Percentiles rank a stretch among this genome's conserved stretches.
Evolutionary conservation across 768 basidiomycete genomes (phyloP).

Genomic region (Ephemerocybe angulata): DNA sequence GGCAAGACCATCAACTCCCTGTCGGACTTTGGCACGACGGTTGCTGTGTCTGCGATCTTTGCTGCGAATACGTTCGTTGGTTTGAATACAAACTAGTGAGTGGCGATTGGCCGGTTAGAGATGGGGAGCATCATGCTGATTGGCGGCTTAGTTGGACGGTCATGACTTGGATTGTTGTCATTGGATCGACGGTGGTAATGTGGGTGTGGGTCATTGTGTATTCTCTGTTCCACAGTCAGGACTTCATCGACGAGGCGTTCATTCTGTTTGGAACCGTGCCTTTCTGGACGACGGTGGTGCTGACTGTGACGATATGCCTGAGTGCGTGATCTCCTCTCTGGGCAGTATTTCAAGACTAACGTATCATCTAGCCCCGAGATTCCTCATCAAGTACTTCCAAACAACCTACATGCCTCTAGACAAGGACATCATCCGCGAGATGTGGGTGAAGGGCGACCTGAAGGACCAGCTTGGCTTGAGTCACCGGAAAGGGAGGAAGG

Average conservation of each 20-base stretch:
- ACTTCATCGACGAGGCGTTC: constrained; percentile 69
- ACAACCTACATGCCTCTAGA: constrained; percentile 77
- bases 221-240: constrained; percentile 69
- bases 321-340: constrained; percentile 39
- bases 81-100: constrained; percentile 85
- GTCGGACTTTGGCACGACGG: constrained; percentile 88
- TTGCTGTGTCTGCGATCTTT: constrained; percentile 82
- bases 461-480: constrained; percentile 76
- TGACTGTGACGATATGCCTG: constrained; percentile 68
- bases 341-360: background rate
- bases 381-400: constrained; percentile 68
- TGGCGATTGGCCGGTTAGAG: too few species aligned
- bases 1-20: constrained; percentile 77
- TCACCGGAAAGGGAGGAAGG: constrained; percentile 53
- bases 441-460: constrained; percentile 80
- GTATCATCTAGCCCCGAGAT: constrained; percentile 64
- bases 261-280: constrained; percentile 74
- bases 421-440: constrained; percentile 88
- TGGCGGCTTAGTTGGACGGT: constrained; percentile 62
- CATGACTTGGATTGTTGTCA: constrained; percentile 78
- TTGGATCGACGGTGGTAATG: constrained; percentile 80
- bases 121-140: too few species aligned
- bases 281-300: constrained; percentile 79
- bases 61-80: constrained; percentile 89
- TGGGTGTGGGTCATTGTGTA: constrained; percentile 86